A percentile compares a stretch with the other conserved stretches of the same genome.
Evolutionary conservation across 345 rosid genomes (phyloP).

Genomic region (Cardamine chenopodiifolia): DNA sequence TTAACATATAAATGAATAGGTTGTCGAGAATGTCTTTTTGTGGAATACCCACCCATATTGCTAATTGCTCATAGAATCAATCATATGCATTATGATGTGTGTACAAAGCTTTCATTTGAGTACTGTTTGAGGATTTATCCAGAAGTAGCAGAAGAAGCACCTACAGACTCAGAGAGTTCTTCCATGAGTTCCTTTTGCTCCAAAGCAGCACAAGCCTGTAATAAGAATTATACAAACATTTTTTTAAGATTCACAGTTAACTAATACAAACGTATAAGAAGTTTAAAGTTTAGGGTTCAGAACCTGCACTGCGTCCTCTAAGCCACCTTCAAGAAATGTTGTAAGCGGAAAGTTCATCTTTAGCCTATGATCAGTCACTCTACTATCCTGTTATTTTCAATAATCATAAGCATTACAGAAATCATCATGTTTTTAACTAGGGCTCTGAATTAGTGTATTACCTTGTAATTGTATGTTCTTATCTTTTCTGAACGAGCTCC

Average conservation of each 20-base stretch:
- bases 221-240: slow-evolving; percentile 2
- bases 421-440: background rate
- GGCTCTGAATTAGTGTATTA: slow-evolving; percentile 28
- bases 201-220: slow-evolving; percentile 76
- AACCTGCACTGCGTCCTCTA: slow-evolving; percentile 87
- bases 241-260: background rate
- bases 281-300: background rate
- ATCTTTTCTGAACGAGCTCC: slow-evolving; percentile 98
- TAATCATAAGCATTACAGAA: slow-evolving; percentile 11
- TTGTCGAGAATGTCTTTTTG: too few species aligned
- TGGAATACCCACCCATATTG: too few species aligned
- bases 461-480: slow-evolving; percentile 93
- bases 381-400: slow-evolving; percentile 62
- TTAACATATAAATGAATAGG: too few species aligned
- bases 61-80: slow-evolving; percentile 5
- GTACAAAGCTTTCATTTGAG: slow-evolving; percentile 18
- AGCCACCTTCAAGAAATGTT: slow-evolving; percentile 78
- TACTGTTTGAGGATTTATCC: slow-evolving; percentile 38
- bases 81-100: background rate
- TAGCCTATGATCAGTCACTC: slow-evolving; percentile 95
- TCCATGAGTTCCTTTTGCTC: slow-evolving; percentile 90
- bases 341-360: slow-evolving; percentile 86
- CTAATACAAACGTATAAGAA: background rate
- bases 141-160: slow-evolving; percentile 42
- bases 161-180: slow-evolving; percentile 78